Conservation (phyloP, 2,329 filamentous ascomycete genomes). For the Sporothrix schenckii region DNA sequence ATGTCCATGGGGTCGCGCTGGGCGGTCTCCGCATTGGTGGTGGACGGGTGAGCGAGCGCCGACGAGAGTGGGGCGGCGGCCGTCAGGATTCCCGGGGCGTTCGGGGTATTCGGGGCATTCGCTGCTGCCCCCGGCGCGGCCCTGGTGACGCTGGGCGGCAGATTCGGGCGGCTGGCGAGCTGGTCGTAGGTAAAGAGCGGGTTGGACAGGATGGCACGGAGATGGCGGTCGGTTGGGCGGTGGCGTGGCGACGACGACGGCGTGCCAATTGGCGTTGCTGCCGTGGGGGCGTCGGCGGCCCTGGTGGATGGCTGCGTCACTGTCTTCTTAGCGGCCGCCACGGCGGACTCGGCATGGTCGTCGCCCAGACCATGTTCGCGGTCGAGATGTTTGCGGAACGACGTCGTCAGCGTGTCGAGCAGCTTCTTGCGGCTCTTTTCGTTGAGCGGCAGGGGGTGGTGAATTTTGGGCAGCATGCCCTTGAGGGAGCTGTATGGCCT, state of each 20-base stretch:
- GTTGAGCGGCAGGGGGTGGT: constrained; percentile 57
- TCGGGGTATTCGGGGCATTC: too few species aligned
- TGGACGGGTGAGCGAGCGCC: too few species aligned
- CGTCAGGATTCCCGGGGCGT: too few species aligned
- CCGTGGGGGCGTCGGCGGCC: neutral
- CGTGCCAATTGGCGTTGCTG: neutral
- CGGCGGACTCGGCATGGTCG: constrained; percentile 38
- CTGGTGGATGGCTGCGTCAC: neutral
- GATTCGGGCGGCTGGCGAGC: constrained; percentile 23
- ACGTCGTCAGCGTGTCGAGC: constrained; percentile 59
- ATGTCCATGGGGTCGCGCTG: constrained; percentile 55
- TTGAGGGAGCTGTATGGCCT: constrained; percentile 47
- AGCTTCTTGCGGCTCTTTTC: constrained; percentile 57
- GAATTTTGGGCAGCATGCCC: constrained; percentile 50
- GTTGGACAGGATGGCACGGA: constrained; percentile 61
- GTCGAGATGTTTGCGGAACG: constrained; percentile 62
- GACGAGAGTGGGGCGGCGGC: too few species aligned
- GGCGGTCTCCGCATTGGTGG: too few species aligned
- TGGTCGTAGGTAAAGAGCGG: constrained; percentile 54
- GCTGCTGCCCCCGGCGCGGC: neutral
- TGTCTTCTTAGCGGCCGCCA: neutral
- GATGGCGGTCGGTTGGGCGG: constrained; percentile 53
- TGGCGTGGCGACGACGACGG: constrained; percentile 27
- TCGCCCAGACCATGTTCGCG: constrained; percentile 56
- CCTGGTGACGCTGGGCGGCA: neutral